Evolutionary conservation across 2,329 filamentous ascomycete species (phyloP).

Genomic region (Xylariaceae sp.): DNA sequence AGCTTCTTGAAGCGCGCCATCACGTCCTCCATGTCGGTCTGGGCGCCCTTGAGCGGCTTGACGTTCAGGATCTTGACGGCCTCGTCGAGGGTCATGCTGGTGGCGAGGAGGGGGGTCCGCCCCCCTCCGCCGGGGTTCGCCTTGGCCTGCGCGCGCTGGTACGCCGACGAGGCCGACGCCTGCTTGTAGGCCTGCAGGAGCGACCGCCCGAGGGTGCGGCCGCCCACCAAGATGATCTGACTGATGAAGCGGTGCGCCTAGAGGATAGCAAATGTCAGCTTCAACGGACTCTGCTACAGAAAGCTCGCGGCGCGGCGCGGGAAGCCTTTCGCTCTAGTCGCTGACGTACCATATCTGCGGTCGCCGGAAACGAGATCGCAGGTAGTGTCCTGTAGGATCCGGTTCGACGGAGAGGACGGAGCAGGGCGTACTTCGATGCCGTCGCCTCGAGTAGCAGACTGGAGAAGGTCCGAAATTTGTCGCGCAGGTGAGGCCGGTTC

Average conservation of each 20-base stretch:
- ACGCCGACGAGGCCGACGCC: conserved; percentile 78
- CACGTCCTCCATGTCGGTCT: conserved; percentile 71
- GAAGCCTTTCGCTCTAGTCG: no score
- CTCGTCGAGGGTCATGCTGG: conserved; percentile 87
- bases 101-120: conserved; percentile 37
- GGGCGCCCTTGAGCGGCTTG: conserved; percentile 71
- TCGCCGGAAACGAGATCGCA: no score
- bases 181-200: conserved; percentile 94
- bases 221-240: conserved; percentile 84
- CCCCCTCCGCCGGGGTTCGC: conserved; percentile 36
- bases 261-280: conserved; percentile 5
- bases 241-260: conserved; percentile 93
- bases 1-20: conserved; percentile 86
- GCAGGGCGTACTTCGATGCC: no score
- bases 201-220: conserved; percentile 85
- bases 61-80: conserved; percentile 97
- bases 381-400: no score
- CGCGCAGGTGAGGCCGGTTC: no score
- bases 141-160: conserved; percentile 66
- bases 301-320: no score
- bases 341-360: no score
- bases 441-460: no score
- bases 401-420: no score
- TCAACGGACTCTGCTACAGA: no score
- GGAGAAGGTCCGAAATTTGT: no score